A percentile compares a stretch with the other conserved stretches of the same genome.
Conservation (phyloP, 2,329 filamentous ascomycete genomes). For the Diaporthe amygdali region DNA sequence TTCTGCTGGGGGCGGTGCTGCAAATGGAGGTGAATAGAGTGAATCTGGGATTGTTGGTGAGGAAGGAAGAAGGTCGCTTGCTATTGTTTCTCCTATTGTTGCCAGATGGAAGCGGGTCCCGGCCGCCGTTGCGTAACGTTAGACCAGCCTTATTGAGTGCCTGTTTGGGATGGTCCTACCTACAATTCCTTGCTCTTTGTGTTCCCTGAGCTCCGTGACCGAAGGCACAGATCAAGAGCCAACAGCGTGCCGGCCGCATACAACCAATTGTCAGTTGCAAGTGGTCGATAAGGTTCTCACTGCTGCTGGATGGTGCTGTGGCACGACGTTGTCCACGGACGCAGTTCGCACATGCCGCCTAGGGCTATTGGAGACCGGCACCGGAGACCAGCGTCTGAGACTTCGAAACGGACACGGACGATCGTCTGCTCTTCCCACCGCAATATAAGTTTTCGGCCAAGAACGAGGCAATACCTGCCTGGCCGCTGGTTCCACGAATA, state of each 20-base stretch:
- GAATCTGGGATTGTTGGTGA: slow-evolving; percentile 6
- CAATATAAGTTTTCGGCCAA: no score
- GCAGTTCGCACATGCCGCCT: no score
- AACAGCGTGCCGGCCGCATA: background rate
- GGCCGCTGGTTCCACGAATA: no score
- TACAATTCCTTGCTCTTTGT: background rate
- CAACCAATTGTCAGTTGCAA: no score
- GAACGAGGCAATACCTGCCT: no score
- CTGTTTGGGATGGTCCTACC: background rate
- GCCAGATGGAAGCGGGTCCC: background rate
- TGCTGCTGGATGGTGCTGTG: no score
- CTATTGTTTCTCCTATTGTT: slow-evolving; percentile 26
- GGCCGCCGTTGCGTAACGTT: background rate
- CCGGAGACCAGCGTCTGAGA: no score
- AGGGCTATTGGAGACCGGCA: no score
- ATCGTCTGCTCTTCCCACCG: no score
- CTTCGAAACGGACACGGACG: no score
- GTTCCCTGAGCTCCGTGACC: background rate
- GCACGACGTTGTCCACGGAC: no score
- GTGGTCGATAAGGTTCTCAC: no score
- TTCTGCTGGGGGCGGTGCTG: background rate
- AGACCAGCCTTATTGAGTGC: background rate
- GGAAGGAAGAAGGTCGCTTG: background rate
- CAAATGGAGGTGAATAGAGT: slow-evolving; percentile 16
- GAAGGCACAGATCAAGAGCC: background rate